Conservation (phyloP, 2,329 filamentous ascomycete genomes). For the Drechslerella dactyloides region DNA sequence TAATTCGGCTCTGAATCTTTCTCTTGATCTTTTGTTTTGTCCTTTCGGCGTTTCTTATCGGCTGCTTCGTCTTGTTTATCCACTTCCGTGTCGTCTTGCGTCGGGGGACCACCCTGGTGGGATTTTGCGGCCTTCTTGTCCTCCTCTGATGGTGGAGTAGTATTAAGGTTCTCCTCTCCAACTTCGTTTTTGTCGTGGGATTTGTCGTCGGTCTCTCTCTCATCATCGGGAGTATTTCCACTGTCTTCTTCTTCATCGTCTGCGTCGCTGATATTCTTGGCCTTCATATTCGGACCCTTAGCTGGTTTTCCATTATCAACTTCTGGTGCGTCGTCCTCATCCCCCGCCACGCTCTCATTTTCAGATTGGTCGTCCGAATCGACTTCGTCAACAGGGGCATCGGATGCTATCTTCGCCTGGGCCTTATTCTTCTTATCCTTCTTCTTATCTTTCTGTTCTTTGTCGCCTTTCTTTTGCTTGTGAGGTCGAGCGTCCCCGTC, state of each 20-base stretch:
- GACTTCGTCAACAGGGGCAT: slow-evolving; percentile 10
- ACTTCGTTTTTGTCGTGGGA: no score
- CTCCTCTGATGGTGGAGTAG: not conserved
- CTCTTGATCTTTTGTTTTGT: not conserved
- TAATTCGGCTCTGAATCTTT: slow-evolving; percentile 12
- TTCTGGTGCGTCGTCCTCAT: not conserved
- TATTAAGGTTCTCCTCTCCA: not conserved
- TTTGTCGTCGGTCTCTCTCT: not conserved
- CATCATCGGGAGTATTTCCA: slow-evolving; percentile 3
- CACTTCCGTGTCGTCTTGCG: slow-evolving; percentile 6
- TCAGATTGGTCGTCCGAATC: slow-evolving; percentile 19
- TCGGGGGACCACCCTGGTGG: slow-evolving; percentile 14
- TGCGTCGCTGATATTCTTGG: not conserved
- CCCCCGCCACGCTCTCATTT: slow-evolving; percentile 14
- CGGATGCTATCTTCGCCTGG: not conserved
- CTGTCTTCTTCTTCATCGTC: not conserved
- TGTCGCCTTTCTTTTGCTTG: not conserved
- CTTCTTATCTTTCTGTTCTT: not conserved
- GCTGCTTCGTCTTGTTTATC: slow-evolving; percentile 14
- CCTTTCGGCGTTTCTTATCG: slow-evolving; percentile 2
- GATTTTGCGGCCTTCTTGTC: slow-evolving; percentile 1
- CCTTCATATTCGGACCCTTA: not conserved
- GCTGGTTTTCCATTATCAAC: slow-evolving; percentile 3
- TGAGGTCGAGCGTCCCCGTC: slow-evolving; percentile 55
- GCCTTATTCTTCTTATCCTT: slow-evolving; percentile 3